These are phyloP conservation scores for Aspergillus campestris DNA, from an alignment of 495 filamentous ascomycete genomes.

Conservation along the genomic window DNA sequence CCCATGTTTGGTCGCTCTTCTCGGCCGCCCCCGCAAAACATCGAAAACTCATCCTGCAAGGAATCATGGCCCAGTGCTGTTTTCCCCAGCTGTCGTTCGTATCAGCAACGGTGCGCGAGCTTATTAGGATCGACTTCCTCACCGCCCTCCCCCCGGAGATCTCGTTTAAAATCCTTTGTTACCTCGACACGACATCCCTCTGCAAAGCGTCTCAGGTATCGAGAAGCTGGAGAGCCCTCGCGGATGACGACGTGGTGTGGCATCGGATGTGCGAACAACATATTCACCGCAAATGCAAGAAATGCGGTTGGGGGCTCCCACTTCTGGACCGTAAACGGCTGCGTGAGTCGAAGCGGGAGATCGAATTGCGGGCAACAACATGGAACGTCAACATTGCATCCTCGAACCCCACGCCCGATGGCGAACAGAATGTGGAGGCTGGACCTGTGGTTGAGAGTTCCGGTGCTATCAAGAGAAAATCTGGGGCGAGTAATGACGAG, in stretches of 20 bases:
- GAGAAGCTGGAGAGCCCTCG: constrained; percentile 73
- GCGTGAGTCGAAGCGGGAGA: constrained; percentile 78
- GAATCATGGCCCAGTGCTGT: constrained; percentile 91
- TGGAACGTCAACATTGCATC: constrained; percentile 31
- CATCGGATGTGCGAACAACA: constrained; percentile 99
- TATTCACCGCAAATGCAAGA: constrained; percentile 91
- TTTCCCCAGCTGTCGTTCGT: constrained; percentile 94
- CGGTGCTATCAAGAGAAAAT: constrained; percentile 32
- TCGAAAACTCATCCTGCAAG: constrained; percentile 88
- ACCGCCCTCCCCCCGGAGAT: constrained; percentile 81
- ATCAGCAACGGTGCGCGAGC: constrained; percentile 74
- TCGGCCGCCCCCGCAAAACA: constrained; percentile 92
- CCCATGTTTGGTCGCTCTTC: constrained; percentile 93
- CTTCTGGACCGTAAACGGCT: constrained; percentile 81
- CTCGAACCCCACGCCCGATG: constrained; percentile 10
- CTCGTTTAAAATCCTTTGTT: constrained; percentile 85
- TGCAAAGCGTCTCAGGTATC: constrained; percentile 97
- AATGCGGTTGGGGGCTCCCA: constrained; percentile 93
- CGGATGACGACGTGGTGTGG: constrained; percentile 97
- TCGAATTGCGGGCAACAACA: constrained; percentile 58
- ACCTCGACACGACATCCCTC: constrained; percentile 89
- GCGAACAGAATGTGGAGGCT: constrained; percentile 8
- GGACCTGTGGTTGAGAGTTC: constrained; percentile 12
- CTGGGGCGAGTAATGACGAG: constrained; percentile 18
- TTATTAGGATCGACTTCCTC: constrained; percentile 94